Conservation (phyloP, 768 basidiomycete species). For the button mushroom (Agaricus bisporus) region DNA sequence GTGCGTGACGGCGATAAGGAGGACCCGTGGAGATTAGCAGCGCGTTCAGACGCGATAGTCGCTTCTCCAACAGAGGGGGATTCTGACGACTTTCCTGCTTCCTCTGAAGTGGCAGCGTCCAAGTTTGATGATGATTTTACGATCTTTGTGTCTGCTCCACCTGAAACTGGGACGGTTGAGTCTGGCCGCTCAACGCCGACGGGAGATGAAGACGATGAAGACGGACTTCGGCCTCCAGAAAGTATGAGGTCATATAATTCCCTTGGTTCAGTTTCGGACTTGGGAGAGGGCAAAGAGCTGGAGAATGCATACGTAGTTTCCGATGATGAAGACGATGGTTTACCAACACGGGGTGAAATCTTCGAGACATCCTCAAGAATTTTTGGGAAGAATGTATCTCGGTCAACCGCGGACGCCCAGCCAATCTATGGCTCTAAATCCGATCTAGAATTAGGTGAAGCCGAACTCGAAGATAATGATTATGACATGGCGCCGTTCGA, state of each 20-base stretch:
- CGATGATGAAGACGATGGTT: slow-evolving; percentile 21
- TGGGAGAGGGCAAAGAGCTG: slow-evolving; percentile 26
- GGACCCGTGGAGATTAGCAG: slow-evolving; percentile 36
- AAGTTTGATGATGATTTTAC: slow-evolving; percentile 77
- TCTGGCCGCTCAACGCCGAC: slow-evolving; percentile 5
- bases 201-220: slow-evolving; percentile 8
- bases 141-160: slow-evolving; percentile 64
- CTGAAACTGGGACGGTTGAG: slow-evolving; percentile 13
- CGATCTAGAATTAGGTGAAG: background rate
- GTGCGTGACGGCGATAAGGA: slow-evolving; percentile 24
- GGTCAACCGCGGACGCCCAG: background rate
- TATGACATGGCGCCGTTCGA: slow-evolving; percentile 50
- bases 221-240: slow-evolving; percentile 10
- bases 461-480: slow-evolving; percentile 19
- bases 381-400: slow-evolving; percentile 30
- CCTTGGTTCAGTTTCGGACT: slow-evolving; percentile 54
- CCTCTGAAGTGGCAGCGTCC: background rate
- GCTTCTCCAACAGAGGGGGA: slow-evolving; percentile 20
- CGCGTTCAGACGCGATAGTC: slow-evolving; percentile 21
- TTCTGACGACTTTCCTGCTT: background rate
- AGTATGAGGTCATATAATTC: slow-evolving; percentile 35
- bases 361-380: slow-evolving; percentile 40
- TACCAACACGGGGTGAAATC: slow-evolving; percentile 47
- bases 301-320: background rate
- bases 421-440: slow-evolving; percentile 1